Conservation (phyloP, 768 basidiomycete species). For the Austroboletus festivus region DNA sequence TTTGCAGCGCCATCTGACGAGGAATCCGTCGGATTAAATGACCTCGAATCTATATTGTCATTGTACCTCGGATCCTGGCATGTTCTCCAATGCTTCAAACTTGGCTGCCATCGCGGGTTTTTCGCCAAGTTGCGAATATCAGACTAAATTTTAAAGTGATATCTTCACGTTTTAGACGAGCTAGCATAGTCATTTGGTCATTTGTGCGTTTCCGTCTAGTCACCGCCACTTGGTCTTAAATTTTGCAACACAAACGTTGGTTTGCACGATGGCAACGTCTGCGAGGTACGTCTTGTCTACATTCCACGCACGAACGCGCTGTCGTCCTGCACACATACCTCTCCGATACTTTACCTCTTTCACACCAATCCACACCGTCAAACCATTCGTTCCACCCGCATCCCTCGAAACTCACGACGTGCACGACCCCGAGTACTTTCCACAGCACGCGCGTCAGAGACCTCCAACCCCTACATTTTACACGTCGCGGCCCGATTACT, state of each 20-base stretch:
- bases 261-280: conserved; percentile 11
- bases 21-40: no score
- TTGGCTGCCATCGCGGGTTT: no score
- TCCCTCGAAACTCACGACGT: conserved; percentile 17
- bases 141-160: no score
- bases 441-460: conserved; percentile 15
- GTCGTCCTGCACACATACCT: not conserved
- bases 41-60: no score
- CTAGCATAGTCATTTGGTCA: no score
- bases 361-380: not conserved
- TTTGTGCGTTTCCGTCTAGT: no score
- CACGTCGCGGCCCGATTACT: conserved; percentile 72
- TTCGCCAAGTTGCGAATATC: no score
- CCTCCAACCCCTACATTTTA: conserved; percentile 81
- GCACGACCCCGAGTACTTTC: conserved; percentile 1
- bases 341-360: conserved; percentile 13
- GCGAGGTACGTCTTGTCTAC: conserved; percentile 4
- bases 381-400: conserved; percentile 25
- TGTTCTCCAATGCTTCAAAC: no score
- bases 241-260: no score
- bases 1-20: no score
- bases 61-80: no score
- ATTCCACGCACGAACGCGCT: conserved; percentile 6
- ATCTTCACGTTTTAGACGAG: no score
- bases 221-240: conserved; percentile 2